Percentiles rank a stretch among this genome's conserved stretches.
Evolutionary conservation across 805 yeast species (phyloP).

Genomic region (Huiozyma naganishii): DNA sequence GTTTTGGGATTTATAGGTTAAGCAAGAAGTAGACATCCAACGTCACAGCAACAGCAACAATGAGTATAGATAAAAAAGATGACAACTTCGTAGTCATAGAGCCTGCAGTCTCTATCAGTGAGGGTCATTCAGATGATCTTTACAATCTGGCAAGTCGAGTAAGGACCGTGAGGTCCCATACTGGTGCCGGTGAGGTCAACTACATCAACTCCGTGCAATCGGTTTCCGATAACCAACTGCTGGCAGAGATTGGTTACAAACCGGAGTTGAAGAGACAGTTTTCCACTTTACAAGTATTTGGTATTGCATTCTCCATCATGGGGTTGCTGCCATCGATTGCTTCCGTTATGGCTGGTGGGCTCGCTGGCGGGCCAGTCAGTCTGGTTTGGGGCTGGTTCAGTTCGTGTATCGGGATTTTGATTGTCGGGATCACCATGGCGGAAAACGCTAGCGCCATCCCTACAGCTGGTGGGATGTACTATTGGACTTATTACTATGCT

Average conservation of each 20-base stretch:
- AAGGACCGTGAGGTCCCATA: slow-evolving; percentile 9
- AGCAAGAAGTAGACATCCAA: too few relatives aligned
- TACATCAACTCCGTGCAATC: slow-evolving; percentile 16
- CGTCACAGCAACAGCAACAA: too few relatives aligned
- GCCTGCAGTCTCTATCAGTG: not conserved
- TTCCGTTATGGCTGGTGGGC: slow-evolving; percentile 41
- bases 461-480: slow-evolving; percentile 65
- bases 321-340: slow-evolving; percentile 58
- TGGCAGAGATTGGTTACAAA: slow-evolving; percentile 48
- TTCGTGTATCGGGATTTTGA: slow-evolving; percentile 40
- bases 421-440: slow-evolving; percentile 53
- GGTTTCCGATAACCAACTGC: slow-evolving; percentile 12
- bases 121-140: not conserved
- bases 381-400: slow-evolving; percentile 68
- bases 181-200: slow-evolving; percentile 20
- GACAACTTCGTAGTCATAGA: too few relatives aligned
- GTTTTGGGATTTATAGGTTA: too few relatives aligned
- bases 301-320: slow-evolving; percentile 65
- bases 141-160: not conserved
- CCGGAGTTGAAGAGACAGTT: slow-evolving; percentile 56
- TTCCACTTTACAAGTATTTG: slow-evolving; percentile 53
- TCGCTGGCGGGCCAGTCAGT: slow-evolving; percentile 49
- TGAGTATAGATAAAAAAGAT: too few relatives aligned
- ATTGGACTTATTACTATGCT: slow-evolving; percentile 58
- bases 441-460: slow-evolving; percentile 62